Evolutionary conservation across 1,284 basidiomycete genomes (phyloP).

Genomic region (Tremellales sp.): DNA sequence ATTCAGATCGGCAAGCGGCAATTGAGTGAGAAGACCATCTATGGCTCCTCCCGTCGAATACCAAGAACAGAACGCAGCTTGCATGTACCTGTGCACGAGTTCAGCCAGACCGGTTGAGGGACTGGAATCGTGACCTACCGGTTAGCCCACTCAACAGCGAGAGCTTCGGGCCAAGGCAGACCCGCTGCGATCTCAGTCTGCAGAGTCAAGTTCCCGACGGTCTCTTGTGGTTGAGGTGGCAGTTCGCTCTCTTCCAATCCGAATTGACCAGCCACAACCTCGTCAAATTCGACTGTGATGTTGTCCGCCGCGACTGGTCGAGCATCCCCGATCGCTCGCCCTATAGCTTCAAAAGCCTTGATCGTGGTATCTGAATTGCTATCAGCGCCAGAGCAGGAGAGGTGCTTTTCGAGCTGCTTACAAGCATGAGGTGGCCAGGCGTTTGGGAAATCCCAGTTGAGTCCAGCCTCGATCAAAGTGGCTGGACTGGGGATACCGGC

Average conservation of each 20-base stretch:
- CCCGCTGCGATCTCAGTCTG: conserved; percentile 45
- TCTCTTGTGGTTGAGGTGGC: conserved; percentile 60
- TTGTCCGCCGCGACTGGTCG: conserved; percentile 17
- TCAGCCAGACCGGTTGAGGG: conserved; percentile 50
- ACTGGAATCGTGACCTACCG: conserved; percentile 11
- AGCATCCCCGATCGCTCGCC: conserved; percentile 31
- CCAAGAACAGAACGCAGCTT: conserved; percentile 84
- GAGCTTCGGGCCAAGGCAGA: conserved; percentile 49
- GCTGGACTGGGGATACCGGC: conserved; percentile 67
- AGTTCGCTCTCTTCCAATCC: conserved; percentile 63
- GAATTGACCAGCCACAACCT: conserved; percentile 71
- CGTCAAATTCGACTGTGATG: conserved; percentile 56
- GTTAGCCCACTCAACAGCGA: conserved; percentile 58
- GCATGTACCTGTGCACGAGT: conserved; percentile 66
- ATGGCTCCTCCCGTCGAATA: conserved; percentile 73
- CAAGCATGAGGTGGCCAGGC: conserved; percentile 71
- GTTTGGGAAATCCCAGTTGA: conserved; percentile 64
- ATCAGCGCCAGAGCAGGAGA: neutral
- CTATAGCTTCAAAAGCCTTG: conserved; percentile 61
- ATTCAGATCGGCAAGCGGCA: conserved; percentile 69
- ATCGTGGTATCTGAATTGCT: conserved; percentile 62
- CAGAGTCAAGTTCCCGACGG: conserved; percentile 53
- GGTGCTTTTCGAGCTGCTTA: no score
- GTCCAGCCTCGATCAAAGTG: conserved; percentile 69
- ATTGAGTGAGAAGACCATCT: conserved; percentile 60